Evolutionary conservation across 768 basidiomycete species (phyloP).

Genomic region (Dacryopinax spathularia): DNA sequence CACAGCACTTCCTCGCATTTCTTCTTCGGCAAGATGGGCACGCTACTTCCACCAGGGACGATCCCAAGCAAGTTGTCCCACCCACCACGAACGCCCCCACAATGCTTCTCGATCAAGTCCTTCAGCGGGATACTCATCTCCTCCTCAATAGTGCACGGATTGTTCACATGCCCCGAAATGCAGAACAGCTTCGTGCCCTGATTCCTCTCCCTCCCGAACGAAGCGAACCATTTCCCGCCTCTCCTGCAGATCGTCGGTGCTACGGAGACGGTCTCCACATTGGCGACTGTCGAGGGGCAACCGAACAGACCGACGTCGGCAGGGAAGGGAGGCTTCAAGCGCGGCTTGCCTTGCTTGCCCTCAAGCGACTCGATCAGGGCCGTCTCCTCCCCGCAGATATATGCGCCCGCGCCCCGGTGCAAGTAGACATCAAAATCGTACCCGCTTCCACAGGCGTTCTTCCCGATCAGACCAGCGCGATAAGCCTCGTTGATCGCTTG

Average conservation of each 20-base stretch:
- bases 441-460: constrained; percentile 80
- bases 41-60: constrained; percentile 87
- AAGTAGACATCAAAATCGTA: constrained; percentile 96
- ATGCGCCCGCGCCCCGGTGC: constrained; percentile 96
- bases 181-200: constrained; percentile 96
- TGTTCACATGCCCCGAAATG: constrained; percentile 94
- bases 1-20: constrained; percentile 78
- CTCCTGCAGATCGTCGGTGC: constrained; percentile 92
- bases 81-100: constrained; percentile 84
- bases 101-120: constrained; percentile 92
- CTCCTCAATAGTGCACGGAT: constrained; percentile 94
- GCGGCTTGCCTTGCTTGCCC: constrained; percentile 96
- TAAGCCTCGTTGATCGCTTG: constrained; percentile 95
- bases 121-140: constrained; percentile 96
- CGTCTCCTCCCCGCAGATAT: constrained; percentile 98
- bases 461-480: constrained; percentile 72
- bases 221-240: constrained; percentile 78
- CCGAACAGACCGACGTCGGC: constrained; percentile 97
- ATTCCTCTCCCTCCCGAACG: constrained; percentile 84
- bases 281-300: constrained; percentile 92
- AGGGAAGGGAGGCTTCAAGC: constrained; percentile 96
- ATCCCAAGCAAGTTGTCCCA: constrained; percentile 98
- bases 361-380: constrained; percentile 93
- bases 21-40: constrained; percentile 77
- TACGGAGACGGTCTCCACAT: constrained; percentile 96